phyloP scores from a whole-genome alignment of 176 grass and related monocot genomes.

The Rhipidocladum racemiflorum region DNA sequence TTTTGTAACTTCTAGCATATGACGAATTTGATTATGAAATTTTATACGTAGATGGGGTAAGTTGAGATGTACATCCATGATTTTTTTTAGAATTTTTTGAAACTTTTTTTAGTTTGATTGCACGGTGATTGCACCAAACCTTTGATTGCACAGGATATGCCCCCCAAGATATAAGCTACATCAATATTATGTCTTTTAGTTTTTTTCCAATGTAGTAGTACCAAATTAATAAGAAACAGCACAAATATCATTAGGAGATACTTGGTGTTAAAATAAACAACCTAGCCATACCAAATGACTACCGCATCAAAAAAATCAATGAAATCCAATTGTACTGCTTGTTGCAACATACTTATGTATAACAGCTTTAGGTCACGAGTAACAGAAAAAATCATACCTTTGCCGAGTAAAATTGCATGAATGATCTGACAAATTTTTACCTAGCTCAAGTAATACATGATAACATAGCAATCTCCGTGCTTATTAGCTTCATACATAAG shows the following conservation, averaged over 20 bases:
- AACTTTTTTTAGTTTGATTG: too few relatives aligned
- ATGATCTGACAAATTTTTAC: neutral
- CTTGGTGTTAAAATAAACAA: neutral
- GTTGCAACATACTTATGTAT: neutral
- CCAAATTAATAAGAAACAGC: neutral
- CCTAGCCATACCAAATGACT: neutral
- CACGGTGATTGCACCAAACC: too few relatives aligned
- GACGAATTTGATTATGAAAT: too few relatives aligned
- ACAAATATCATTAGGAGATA: neutral
- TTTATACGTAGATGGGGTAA: too few relatives aligned
- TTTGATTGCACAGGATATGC: too few relatives aligned
- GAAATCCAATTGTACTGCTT: neutral
- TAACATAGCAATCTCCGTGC: neutral
- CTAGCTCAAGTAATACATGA: neutral
- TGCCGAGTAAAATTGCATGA: neutral
- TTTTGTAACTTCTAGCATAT: too few relatives aligned
- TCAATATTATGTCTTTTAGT: neutral
- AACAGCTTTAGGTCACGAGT: neutral
- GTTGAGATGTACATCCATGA: too few relatives aligned
- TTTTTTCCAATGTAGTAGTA: neutral
- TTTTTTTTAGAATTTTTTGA: too few relatives aligned
- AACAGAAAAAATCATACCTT: neutral
- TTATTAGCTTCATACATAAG: neutral
- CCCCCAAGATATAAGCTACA: neutral
- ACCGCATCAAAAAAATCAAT: neutral